Evolutionary conservation across 805 yeast genomes (phyloP).

Genomic region (Candida fluviatilis): DNA sequence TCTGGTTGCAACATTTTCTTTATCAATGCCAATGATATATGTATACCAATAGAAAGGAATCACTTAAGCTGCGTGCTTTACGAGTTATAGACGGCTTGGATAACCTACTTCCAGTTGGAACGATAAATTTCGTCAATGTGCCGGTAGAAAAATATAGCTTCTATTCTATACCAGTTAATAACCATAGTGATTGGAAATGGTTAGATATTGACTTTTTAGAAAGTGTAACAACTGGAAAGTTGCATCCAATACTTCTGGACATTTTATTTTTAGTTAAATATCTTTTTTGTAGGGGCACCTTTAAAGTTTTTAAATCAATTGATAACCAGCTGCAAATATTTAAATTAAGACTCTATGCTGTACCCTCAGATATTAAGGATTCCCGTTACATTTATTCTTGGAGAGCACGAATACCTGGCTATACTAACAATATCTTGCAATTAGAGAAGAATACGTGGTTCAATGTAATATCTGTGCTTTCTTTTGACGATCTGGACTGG

Average conservation of each 20-base stretch:
- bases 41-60: neutral
- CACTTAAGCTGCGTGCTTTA: conserved; percentile 24
- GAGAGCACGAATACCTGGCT: conserved; percentile 25
- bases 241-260: conserved; percentile 26
- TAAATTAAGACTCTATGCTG: conserved; percentile 42
- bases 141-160: conserved; percentile 37
- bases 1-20: neutral
- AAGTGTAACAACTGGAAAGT: conserved; percentile 8
- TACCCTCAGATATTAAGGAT: conserved; percentile 44
- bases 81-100: conserved; percentile 37
- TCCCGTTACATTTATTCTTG: conserved; percentile 27
- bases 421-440: neutral
- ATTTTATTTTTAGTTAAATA: conserved; percentile 41
- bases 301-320: conserved; percentile 14
- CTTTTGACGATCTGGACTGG: neutral
- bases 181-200: conserved; percentile 51
- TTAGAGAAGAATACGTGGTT: neutral
- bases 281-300: conserved; percentile 44
- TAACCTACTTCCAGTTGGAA: conserved; percentile 46
- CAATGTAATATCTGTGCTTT: neutral
- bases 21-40: neutral
- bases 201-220: conserved; percentile 42
- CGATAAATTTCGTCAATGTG: conserved; percentile 37
- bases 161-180: conserved; percentile 19
- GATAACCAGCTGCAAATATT: conserved; percentile 15